These are phyloP conservation scores for Petrea volubilis DNA, from an alignment of 257 asterid species.

Conservation along the genomic window DNA sequence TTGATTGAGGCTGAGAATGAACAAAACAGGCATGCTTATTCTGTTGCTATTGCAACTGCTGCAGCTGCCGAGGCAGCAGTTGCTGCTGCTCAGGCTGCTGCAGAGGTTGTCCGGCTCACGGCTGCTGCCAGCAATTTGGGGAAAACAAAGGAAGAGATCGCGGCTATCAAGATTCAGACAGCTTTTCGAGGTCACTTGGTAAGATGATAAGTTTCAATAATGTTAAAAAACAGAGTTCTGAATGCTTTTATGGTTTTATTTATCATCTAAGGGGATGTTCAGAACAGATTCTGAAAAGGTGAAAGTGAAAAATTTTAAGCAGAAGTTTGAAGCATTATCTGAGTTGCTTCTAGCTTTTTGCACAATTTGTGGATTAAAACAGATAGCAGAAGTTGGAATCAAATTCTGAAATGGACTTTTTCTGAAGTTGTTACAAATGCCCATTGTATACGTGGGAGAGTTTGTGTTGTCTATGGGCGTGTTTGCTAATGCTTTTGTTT, in stretches of 20 bases:
- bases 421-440: no score
- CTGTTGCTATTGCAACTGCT: constrained; percentile 84
- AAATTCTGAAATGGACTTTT: no score
- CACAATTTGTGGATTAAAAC: no score
- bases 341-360: no score
- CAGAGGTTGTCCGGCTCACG: constrained; percentile 83
- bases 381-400: no score
- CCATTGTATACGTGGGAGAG: no score
- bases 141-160: constrained; percentile 71
- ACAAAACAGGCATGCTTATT: constrained; percentile 75
- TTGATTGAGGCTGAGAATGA: constrained; percentile 62
- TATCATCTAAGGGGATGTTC: background rate
- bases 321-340: no score
- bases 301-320: no score
- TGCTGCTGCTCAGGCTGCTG: constrained; percentile 89
- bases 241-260: background rate
- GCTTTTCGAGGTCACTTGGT: constrained; percentile 85
- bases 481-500: no score
- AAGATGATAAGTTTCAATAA: constrained; percentile 9
- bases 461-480: no score
- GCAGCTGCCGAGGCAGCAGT: constrained; percentile 93
- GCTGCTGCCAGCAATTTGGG: constrained; percentile 44
- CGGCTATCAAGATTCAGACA: constrained; percentile 82
- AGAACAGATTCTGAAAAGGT: no score
- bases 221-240: background rate